A percentile compares a stretch with the other conserved stretches of the same genome.
Conservation (phyloP, 2,329 filamentous ascomycete genomes). For the Colletotrichum sp. region DNA sequence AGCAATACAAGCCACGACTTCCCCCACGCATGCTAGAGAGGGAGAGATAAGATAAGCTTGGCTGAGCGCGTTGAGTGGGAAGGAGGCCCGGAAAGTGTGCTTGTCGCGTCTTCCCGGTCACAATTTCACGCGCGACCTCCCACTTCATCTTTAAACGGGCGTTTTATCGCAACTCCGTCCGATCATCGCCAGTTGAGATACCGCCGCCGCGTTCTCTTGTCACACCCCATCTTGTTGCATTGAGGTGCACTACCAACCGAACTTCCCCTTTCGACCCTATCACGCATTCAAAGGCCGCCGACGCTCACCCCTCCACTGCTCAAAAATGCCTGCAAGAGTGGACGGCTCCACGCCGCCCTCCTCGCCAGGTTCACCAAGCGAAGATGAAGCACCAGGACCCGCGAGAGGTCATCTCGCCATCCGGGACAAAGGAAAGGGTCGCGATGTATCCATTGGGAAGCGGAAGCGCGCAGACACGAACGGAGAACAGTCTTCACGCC, state of each 20-base stretch:
- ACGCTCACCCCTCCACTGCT: background rate
- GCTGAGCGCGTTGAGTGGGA: constrained; percentile 19
- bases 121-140: constrained; percentile 1
- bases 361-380: constrained; percentile 22
- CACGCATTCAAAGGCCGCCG: background rate
- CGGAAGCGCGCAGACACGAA: constrained; percentile 19
- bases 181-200: background rate
- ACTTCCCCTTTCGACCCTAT: background rate
- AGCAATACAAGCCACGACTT: background rate
- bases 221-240: background rate
- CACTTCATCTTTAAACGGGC: background rate
- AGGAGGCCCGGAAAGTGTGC: background rate
- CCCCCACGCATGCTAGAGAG: background rate
- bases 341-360: constrained; percentile 22
- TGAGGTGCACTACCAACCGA: background rate
- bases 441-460: constrained; percentile 15
- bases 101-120: constrained; percentile 17
- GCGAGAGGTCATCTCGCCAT: constrained; percentile 26
- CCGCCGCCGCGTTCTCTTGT: background rate
- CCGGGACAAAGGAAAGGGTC: constrained; percentile 32
- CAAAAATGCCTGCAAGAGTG: constrained; percentile 15
- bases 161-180: background rate
- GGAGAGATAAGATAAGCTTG: background rate
- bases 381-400: background rate
- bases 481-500: constrained; percentile 6